phyloP scores from a whole-genome alignment of 441 rosid genomes.

The Populus hybrid region DNA sequence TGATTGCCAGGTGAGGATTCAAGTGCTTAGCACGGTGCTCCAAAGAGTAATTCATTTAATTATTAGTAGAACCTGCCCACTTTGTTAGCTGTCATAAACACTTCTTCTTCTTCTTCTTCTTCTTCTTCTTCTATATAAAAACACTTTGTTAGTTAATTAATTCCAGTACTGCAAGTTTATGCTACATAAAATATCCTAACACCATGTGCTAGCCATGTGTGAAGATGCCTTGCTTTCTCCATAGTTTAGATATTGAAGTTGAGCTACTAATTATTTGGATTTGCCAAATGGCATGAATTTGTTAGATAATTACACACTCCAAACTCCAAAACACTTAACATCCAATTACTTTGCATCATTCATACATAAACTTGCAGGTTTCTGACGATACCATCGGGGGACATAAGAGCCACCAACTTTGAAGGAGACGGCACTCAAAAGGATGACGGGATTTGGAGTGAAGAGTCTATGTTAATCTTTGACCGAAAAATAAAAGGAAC shows the following conservation, averaged over 20 bases:
- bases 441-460: background rate
- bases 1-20: too few species aligned
- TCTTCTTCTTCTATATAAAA: too few species aligned
- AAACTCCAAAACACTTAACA: background rate
- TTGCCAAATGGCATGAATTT: background rate
- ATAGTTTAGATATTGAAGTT: background rate
- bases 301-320: background rate
- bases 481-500: too few species aligned
- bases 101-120: too few species aligned
- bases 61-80: too few species aligned
- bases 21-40: too few species aligned
- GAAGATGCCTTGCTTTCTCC: background rate
- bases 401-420: background rate
- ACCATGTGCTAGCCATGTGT: slow-evolving; percentile 9
- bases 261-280: background rate
- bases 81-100: too few species aligned
- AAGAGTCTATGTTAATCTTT: background rate
- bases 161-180: background rate
- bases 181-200: background rate
- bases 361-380: too few species aligned
- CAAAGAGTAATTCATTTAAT: too few species aligned
- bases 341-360: background rate
- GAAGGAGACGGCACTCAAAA: background rate
- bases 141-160: background rate
- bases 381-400: background rate